Conservation (phyloP, 371 early-diverging fungal genomes). For the Gilbertella persicaria region DNA sequence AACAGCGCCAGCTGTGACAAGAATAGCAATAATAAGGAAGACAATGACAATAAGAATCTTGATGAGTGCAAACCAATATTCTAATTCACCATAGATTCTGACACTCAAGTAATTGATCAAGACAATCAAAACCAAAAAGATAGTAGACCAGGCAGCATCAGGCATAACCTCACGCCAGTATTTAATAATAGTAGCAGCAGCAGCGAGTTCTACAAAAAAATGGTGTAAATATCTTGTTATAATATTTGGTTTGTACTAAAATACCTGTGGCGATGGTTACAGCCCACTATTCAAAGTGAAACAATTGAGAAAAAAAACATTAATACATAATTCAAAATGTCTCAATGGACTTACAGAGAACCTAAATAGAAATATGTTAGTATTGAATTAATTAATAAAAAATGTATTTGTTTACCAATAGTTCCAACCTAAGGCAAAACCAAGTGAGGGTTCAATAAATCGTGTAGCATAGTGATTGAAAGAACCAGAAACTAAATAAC, state of each 20-base stretch:
- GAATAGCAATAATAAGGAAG: conserved; percentile 66
- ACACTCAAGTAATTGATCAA: conserved; percentile 62
- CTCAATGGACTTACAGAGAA: conserved; percentile 35
- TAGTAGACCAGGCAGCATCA: conserved; percentile 61
- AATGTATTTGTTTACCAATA: conserved; percentile 41
- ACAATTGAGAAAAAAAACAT: not conserved
- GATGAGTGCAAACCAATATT: conserved; percentile 76
- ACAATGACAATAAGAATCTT: conserved; percentile 70
- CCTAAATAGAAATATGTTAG: conserved; percentile 20
- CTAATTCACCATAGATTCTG: conserved; percentile 70
- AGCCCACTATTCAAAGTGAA: conserved; percentile 16
- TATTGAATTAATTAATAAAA: not conserved
- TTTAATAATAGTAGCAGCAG: conserved; percentile 75
- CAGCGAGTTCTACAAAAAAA: conserved; percentile 66
- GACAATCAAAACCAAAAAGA: conserved; percentile 59
- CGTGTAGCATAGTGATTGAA: conserved; percentile 83
- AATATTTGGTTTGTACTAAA: not conserved
- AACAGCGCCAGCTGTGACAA: conserved; percentile 66
- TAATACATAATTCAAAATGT: not conserved
- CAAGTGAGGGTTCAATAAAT: conserved; percentile 82
- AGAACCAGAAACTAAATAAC: conserved; percentile 68
- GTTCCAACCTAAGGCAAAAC: conserved; percentile 75
- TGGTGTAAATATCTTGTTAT: conserved; percentile 9
- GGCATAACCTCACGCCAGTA: conserved; percentile 71
- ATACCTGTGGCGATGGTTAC: conserved; percentile 43